Evolutionary conservation across 306 rosid species (phyloP).

Genomic region (Lathyrus tuberosus): DNA sequence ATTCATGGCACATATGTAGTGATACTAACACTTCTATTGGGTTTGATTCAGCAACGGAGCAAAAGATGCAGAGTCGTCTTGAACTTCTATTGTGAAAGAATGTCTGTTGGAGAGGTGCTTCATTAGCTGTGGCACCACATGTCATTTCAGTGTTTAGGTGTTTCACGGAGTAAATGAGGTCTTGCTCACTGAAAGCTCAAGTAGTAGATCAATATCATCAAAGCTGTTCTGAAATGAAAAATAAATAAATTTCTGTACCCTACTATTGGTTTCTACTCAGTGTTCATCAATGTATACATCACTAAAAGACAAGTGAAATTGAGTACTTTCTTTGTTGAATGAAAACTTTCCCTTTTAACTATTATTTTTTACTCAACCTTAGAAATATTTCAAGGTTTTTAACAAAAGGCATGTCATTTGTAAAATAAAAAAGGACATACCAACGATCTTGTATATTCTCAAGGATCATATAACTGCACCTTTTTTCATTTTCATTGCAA

Average conservation of each 20-base stretch:
- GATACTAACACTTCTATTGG: not conserved
- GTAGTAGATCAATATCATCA: not conserved
- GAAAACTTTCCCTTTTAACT: not conserved
- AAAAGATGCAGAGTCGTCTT: too few species aligned
- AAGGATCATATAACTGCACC: conserved; percentile 17
- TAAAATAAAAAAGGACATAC: not conserved
- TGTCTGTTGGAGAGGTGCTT: not conserved
- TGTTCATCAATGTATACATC: conserved; percentile 1
- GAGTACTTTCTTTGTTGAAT: conserved; percentile 1
- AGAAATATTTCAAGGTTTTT: not conserved
- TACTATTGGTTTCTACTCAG: not conserved
- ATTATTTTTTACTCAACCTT: too few species aligned
- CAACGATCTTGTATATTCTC: conserved; percentile 12
- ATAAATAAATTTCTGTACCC: not conserved
- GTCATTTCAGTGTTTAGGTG: not conserved
- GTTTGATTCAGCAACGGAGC: not conserved
- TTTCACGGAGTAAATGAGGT: not conserved
- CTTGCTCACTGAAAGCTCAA: not conserved
- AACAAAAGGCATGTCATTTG: not conserved
- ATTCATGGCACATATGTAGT: not conserved
- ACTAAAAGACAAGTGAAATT: not conserved
- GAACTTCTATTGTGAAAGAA: not conserved
- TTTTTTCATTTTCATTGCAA: conserved; percentile 8
- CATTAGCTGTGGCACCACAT: conserved; percentile 1
- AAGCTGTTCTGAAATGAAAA: not conserved